Base-by-base conservation (phyloP, 177 flowering plant species). In the Vitis hybrid region DNA sequence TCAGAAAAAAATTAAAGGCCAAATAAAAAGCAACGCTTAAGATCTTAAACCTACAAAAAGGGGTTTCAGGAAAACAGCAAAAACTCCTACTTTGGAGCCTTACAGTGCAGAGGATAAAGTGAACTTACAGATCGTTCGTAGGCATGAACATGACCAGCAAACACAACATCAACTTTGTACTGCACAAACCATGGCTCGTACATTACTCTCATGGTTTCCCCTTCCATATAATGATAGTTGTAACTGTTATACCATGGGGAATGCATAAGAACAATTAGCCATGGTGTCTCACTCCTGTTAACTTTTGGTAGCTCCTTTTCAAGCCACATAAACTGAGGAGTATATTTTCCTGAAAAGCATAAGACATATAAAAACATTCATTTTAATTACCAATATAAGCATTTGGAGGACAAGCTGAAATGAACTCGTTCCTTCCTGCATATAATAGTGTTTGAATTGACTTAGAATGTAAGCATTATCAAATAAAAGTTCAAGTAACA, bases 141-240 rank as follows among this genome's bases (percentile, higher is more conserved):
- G 52, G 87, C 85, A 57, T 88, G 91, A 19, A 84, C 89, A 73
- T 88, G 91, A 49, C 89, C 89, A 18, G 92, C 78, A 77, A 85
- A 88, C 6, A 88, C 88, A 11, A 86, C 71, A 66, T 88, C 92
- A 52, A 88, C 92, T 63, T 87, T 86, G 86, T 81, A 71, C 63
- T 82, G 19, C 1, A 87, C 87, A 62, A 88, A 81, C 88, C 85
- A 85, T 50, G 81, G 70, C 66, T 87, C 89, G 40, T 51, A 88
- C 87, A 84, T 78, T 0, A 85, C 88, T 77, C 89, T 78, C 89
- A 88, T 87, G 73, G 84, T 76, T 76, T 88, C 92, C 8, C 90
- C 89, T 80, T 88, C 92, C 92, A 88, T 84, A 71, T 73, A 88
- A 57, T 88, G 92, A 65, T 82, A 71, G 69, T 77, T 74, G 76